Percentiles rank a stretch among this genome's conserved stretches.
Conservation (phyloP, 2,329 filamentous ascomycete species). For the Elsinoe australis region DNA sequence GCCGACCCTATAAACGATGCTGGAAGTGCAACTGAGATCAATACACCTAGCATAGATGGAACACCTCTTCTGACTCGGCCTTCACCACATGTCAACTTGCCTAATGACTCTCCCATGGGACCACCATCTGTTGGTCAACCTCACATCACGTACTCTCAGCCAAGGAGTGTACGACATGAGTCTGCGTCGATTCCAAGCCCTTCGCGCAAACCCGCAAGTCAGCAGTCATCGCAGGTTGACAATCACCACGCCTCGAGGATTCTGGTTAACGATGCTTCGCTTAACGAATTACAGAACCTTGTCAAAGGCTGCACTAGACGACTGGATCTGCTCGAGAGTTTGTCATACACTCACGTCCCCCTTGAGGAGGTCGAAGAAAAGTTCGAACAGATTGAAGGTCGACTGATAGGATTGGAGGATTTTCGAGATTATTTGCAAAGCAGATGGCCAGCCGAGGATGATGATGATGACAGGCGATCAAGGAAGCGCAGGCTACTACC, state of each 20-base stretch:
- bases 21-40: conserved; percentile 42
- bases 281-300: conserved; percentile 42
- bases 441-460: conserved; percentile 19
- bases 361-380: conserved; percentile 63
- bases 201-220: not conserved
- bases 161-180: not conserved
- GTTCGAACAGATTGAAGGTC: conserved; percentile 58
- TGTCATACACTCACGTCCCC: conserved; percentile 58
- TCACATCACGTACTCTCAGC: not conserved
- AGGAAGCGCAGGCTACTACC: conserved; percentile 29
- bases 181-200: not conserved
- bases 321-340: conserved; percentile 60
- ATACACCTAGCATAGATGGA: conserved; percentile 38
- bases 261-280: not conserved
- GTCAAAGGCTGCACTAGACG: conserved; percentile 45
- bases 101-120: conserved; percentile 26
- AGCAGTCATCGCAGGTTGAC: not conserved
- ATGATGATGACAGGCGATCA: conserved; percentile 34
- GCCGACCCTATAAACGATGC: not conserved
- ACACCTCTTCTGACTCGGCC: conserved; percentile 29
- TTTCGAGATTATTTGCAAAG: conserved; percentile 30
- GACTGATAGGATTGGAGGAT: conserved; percentile 61
- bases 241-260: not conserved
- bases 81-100: conserved; percentile 21
- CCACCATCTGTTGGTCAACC: conserved; percentile 6